Conservation (phyloP, 129 eudicot genomes). For the Centrapalus pauciflorus region DNA sequence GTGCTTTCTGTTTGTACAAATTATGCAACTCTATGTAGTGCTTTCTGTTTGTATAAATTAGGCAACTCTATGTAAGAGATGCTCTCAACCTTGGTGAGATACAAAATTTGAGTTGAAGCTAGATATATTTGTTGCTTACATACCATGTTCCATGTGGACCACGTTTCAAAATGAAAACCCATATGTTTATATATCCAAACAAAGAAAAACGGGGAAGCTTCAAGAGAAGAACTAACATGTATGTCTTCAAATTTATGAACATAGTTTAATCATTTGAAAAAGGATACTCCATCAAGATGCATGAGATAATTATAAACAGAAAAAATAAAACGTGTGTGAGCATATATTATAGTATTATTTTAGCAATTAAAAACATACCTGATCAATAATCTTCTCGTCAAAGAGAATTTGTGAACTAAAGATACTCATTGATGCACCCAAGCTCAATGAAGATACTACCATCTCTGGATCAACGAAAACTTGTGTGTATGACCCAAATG, state of each 20-base stretch:
- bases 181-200: neutral
- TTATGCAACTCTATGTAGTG: neutral
- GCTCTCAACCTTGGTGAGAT: neutral
- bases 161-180: neutral
- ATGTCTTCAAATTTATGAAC: neutral
- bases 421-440: constrained; percentile 84
- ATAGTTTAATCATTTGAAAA: neutral
- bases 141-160: no score
- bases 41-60: no score
- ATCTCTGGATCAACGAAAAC: constrained; percentile 88
- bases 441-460: constrained; percentile 65
- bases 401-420: constrained; percentile 80
- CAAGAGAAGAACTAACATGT: neutral
- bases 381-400: constrained; percentile 90
- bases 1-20: neutral
- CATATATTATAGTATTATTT: neutral
- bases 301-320: neutral
- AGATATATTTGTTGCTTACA: neutral
- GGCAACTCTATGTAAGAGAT: no score
- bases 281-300: neutral
- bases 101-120: neutral
- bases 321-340: neutral
- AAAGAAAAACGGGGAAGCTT: neutral
- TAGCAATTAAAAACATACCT: constrained; percentile 39
- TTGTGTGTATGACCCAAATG: constrained; percentile 96